These are phyloP conservation scores for Lobulomyces angularis DNA, from an alignment of 192 early-diverging fungal species.

Conservation along the genomic window DNA sequence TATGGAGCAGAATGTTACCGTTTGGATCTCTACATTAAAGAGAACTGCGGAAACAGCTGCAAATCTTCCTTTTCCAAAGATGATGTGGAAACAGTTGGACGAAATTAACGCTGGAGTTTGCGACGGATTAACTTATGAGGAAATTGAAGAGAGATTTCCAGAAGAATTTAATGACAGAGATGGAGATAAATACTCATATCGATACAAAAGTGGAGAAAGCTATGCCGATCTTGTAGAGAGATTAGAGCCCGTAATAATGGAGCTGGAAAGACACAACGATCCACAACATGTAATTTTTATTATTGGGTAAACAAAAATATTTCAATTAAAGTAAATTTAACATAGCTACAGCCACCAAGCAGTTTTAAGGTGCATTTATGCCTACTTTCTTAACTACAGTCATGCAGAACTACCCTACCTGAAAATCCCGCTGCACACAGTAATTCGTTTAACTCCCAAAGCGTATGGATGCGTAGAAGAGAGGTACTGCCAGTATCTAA, in stretches of 20 bases:
- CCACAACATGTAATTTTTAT: slow-evolving; percentile 78
- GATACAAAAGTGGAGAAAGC: slow-evolving; percentile 54
- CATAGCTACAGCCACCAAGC: slow-evolving; percentile 92
- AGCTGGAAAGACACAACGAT: slow-evolving; percentile 82
- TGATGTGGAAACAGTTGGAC: slow-evolving; percentile 96
- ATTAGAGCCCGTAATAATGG: slow-evolving; percentile 98
- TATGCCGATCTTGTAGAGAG: slow-evolving; percentile 92
- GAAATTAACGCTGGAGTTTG: slow-evolving; percentile 95
- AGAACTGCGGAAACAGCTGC: slow-evolving; percentile 85
- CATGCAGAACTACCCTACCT: slow-evolving; percentile 96
- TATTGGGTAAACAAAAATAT: too few species aligned
- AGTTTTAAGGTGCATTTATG: slow-evolving; percentile 92
- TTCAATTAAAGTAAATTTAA: not conserved
- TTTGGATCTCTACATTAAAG: slow-evolving; percentile 95
- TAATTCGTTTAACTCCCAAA: slow-evolving; percentile 92
- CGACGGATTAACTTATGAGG: slow-evolving; percentile 98
- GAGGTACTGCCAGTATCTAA: slow-evolving; percentile 31
- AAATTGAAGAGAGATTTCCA: slow-evolving; percentile 87
- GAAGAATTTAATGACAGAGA: slow-evolving; percentile 90
- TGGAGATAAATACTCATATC: slow-evolving; percentile 89
- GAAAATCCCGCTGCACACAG: slow-evolving; percentile 95
- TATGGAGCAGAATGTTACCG: slow-evolving; percentile 24
- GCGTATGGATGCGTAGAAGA: slow-evolving; percentile 95
- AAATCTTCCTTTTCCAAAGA: slow-evolving; percentile 68
- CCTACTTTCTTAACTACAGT: slow-evolving; percentile 87